These are phyloP conservation scores for Ilex paraguariensis DNA, from an alignment of 305 asterid species.

Conservation along the genomic window DNA sequence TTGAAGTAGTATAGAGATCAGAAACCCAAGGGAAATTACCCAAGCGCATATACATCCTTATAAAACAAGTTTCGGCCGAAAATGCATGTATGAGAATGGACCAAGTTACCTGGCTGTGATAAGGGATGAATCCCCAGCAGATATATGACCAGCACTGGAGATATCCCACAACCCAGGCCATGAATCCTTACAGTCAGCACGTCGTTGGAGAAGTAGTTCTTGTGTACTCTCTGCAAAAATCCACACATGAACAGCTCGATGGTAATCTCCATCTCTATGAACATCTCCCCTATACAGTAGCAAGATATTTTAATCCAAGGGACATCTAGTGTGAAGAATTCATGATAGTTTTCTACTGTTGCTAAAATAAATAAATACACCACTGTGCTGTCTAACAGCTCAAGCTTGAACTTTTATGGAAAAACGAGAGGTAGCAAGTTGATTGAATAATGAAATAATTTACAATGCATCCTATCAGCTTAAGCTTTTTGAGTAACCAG, in stretches of 20 bases:
- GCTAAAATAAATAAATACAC: not conserved
- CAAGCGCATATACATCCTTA: not conserved
- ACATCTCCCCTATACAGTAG: slow-evolving; percentile 49
- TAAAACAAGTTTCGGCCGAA: not conserved
- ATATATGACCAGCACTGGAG: slow-evolving; percentile 94
- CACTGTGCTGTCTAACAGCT: not conserved
- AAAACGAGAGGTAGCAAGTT: no score
- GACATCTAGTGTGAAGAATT: slow-evolving; percentile 3
- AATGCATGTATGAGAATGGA: slow-evolving; percentile 1
- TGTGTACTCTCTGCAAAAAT: slow-evolving; percentile 86
- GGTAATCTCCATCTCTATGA: slow-evolving; percentile 93
- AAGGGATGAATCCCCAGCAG: slow-evolving; percentile 96
- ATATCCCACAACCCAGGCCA: slow-evolving; percentile 95
- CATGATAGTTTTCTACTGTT: not conserved
- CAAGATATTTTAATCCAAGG: slow-evolving; percentile 6
- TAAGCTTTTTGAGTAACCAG: no score
- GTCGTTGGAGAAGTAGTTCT: slow-evolving; percentile 70
- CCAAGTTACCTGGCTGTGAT: slow-evolving; percentile 62
- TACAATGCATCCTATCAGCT: no score
- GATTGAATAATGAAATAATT: no score
- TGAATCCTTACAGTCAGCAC: slow-evolving; percentile 88
- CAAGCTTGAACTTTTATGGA: not conserved
- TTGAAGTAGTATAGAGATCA: no score
- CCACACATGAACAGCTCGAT: slow-evolving; percentile 95
- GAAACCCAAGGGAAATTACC: not conserved